phyloP scores from a whole-genome alignment of 306 rosid species.

The Boehmeria nivea region DNA sequence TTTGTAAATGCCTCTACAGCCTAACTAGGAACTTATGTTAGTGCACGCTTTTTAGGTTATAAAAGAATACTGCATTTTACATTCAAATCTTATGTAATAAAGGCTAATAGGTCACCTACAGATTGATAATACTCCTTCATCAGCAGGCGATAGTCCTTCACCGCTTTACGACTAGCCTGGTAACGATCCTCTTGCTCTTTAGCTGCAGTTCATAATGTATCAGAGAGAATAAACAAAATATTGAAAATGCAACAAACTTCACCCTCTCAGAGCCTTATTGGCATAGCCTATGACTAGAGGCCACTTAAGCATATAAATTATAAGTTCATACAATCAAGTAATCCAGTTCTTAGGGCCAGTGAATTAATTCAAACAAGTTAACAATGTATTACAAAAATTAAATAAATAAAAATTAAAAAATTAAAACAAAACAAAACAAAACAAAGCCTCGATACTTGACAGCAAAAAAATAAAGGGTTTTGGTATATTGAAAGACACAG shows the following conservation, averaged over 20 bases:
- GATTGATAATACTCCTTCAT: conserved; percentile 72
- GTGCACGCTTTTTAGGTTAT: conserved; percentile 11
- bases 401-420: no score
- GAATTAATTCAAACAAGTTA: no score
- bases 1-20: conserved; percentile 67
- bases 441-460: no score
- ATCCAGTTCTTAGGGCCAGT: neutral
- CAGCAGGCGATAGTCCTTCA: conserved; percentile 57
- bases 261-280: no score
- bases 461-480: no score
- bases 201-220: conserved; percentile 33
- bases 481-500: no score
- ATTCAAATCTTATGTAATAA: neutral
- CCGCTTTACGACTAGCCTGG: conserved; percentile 58
- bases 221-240: neutral
- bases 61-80: conserved; percentile 4
- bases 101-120: conserved; percentile 37
- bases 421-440: no score
- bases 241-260: conserved; percentile 3
- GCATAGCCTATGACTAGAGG: no score
- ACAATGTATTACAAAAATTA: no score
- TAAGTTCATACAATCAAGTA: neutral
- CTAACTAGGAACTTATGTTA: conserved; percentile 38
- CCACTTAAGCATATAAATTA: neutral
- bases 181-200: conserved; percentile 47